Percentiles rank a stretch among this genome's conserved stretches.
Conservation (phyloP, 768 basidiomycete genomes). For the Erythrobasidium yunnanense region DNA sequence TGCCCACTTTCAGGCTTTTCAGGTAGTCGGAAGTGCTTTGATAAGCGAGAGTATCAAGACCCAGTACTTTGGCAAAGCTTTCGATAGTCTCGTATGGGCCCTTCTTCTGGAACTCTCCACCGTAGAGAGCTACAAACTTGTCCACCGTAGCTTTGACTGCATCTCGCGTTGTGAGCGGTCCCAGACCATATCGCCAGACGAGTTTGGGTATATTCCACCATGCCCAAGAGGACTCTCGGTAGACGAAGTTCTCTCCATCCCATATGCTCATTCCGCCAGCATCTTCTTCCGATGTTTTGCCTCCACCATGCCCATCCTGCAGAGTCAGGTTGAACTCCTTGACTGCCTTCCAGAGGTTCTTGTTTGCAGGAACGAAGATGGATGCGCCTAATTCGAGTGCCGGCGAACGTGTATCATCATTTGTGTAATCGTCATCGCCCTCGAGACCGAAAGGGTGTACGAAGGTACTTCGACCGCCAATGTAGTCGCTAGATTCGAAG, state of each 20-base stretch:
- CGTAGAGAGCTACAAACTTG: constrained; percentile 52
- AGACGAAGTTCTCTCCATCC: constrained; percentile 52
- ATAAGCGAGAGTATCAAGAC: constrained; percentile 43
- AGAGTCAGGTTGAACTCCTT: constrained; percentile 65
- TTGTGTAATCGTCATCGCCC: no score
- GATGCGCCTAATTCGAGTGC: constrained; percentile 69
- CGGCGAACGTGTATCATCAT: constrained; percentile 1
- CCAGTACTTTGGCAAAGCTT: constrained; percentile 47
- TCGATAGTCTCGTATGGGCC: constrained; percentile 55
- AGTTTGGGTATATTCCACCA: constrained; percentile 69
- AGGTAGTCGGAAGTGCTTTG: constrained; percentile 55
- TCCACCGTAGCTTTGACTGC: constrained; percentile 54
- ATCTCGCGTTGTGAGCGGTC: constrained; percentile 27
- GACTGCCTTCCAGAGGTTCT: constrained; percentile 60
- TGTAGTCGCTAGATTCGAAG: constrained; percentile 51
- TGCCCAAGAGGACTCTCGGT: constrained; percentile 42
- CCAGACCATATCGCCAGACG: constrained; percentile 59
- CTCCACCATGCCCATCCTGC: constrained; percentile 44
- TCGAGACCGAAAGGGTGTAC: constrained; percentile 30
- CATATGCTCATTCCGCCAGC: constrained; percentile 55
- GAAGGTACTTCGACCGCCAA: not conserved
- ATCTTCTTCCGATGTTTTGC: constrained; percentile 46
- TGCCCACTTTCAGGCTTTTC: constrained; percentile 49
- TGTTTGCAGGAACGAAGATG: constrained; percentile 53
- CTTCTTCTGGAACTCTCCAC: constrained; percentile 44